Conservation (phyloP, 2,329 filamentous ascomycete species). For the Aspergillus sp. region DNA sequence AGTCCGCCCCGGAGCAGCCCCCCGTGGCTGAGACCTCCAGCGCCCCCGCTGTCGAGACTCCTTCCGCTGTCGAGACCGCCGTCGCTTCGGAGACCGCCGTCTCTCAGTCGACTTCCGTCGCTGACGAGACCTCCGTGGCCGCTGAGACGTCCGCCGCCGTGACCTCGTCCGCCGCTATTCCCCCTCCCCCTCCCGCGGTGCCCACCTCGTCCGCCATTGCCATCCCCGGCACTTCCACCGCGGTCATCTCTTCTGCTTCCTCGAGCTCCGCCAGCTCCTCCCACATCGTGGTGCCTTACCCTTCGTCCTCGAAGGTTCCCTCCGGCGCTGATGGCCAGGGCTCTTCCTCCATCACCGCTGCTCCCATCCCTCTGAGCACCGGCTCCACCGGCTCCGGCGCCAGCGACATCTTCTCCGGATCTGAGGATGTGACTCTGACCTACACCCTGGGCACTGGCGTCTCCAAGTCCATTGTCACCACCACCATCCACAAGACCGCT, state of each 20-base stretch:
- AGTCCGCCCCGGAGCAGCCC: not conserved
- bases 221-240: not conserved
- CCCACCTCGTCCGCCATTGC: not conserved
- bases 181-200: not conserved
- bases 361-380: constrained; percentile 23
- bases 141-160: not conserved
- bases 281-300: not conserved
- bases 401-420: constrained; percentile 11
- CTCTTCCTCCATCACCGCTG: constrained; percentile 10
- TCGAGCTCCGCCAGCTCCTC: not conserved
- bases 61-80: not conserved
- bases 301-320: not conserved
- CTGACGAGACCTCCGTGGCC: not conserved
- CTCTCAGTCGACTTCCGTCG: not conserved
- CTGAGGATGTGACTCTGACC: constrained; percentile 34
- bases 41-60: constrained; percentile 7
- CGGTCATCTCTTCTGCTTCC: no score
- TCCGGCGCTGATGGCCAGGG: constrained; percentile 5
- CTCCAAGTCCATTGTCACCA: constrained; percentile 37
- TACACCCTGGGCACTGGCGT: constrained; percentile 41
- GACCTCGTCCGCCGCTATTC: not conserved
- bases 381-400: constrained; percentile 16
- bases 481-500: constrained; percentile 35
- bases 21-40: not conserved
- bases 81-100: not conserved